Percentiles rank a stretch among this genome's conserved stretches.
These are phyloP conservation scores for Mucor saturninus DNA, from an alignment of 371 early-diverging fungal species.

Conservation along the genomic window DNA sequence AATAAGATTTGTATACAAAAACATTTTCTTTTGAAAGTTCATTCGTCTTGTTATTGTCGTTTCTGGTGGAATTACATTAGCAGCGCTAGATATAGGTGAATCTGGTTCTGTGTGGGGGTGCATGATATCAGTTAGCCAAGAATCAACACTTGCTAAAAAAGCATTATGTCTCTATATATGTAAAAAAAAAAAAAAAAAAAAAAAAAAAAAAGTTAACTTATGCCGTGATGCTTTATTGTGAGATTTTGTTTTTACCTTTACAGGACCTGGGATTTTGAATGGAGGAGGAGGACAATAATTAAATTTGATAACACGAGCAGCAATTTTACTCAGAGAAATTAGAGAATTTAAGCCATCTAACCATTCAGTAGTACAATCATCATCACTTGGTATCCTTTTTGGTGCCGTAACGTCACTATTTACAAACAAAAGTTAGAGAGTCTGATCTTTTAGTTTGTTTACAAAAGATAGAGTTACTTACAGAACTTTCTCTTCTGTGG, in stretches of 20 bases:
- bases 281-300: constrained; percentile 47
- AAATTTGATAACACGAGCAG: constrained; percentile 45
- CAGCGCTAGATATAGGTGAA: constrained; percentile 1
- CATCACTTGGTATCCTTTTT: constrained; percentile 21
- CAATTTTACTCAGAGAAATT: constrained; percentile 41
- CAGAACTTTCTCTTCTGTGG: constrained; percentile 54
- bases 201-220: neutral
- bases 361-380: constrained; percentile 21
- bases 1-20: constrained; percentile 38
- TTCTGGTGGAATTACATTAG: constrained; percentile 1
- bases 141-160: constrained; percentile 31
- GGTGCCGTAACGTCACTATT: constrained; percentile 36
- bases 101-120: constrained; percentile 21
- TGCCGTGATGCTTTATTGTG: neutral
- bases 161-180: constrained; percentile 28
- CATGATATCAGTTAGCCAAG: constrained; percentile 31
- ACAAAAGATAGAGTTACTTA: constrained; percentile 16
- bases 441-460: neutral
- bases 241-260: constrained; percentile 28
- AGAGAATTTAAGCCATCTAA: constrained; percentile 28
- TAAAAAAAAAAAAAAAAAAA: neutral
- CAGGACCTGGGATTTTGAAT: constrained; percentile 32
- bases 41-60: constrained; percentile 10
- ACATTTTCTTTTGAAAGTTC: constrained; percentile 22
- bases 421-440: constrained; percentile 5